A percentile compares a stretch with the other conserved stretches of the same genome.
These are phyloP conservation scores for Macrolepiota fuliginosa DNA, from an alignment of 768 basidiomycete species.

Conservation along the genomic window DNA sequence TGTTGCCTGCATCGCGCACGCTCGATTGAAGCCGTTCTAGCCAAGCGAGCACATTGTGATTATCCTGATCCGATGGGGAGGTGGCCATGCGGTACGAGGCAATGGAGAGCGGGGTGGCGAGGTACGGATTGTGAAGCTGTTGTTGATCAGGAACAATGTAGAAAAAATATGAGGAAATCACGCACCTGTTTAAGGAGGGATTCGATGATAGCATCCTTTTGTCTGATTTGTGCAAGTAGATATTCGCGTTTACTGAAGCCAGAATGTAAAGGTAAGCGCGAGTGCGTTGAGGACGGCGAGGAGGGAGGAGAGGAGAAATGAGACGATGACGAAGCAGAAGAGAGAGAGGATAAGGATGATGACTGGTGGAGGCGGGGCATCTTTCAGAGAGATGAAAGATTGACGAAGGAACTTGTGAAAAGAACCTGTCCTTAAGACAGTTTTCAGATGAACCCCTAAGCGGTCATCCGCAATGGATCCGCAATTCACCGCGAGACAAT, in stretches of 20 bases:
- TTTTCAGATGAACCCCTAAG: neutral
- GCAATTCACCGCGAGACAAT: neutral
- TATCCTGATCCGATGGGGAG: constrained; percentile 69
- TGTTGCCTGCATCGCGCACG: constrained; percentile 46
- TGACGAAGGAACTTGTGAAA: neutral
- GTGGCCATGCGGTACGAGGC: constrained; percentile 78
- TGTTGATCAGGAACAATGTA: constrained; percentile 5
- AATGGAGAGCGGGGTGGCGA: constrained; percentile 75
- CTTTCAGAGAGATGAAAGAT: constrained; percentile 9
- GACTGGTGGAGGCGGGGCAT: constrained; percentile 9
- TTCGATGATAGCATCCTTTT: constrained; percentile 87
- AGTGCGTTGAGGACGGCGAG: constrained; percentile 25
- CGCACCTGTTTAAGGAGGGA: constrained; percentile 78
- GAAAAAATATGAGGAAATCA: neutral
- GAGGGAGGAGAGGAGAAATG: constrained; percentile 22
- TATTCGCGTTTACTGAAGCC: constrained; percentile 79
- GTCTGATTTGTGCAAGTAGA: constrained; percentile 78
- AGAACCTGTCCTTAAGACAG: constrained; percentile 2
- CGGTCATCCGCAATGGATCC: neutral
- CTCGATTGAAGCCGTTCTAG: constrained; percentile 67
- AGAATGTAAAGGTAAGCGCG: constrained; percentile 37
- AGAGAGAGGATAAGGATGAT: constrained; percentile 8
- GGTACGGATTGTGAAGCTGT: constrained; percentile 78
- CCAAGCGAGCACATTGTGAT: constrained; percentile 71
- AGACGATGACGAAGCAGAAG: constrained; percentile 13